A percentile compares a stretch with the other conserved stretches of the same genome.
phyloP scores from a whole-genome alignment of 768 basidiomycete genomes.

The Auricularia sp. region DNA sequence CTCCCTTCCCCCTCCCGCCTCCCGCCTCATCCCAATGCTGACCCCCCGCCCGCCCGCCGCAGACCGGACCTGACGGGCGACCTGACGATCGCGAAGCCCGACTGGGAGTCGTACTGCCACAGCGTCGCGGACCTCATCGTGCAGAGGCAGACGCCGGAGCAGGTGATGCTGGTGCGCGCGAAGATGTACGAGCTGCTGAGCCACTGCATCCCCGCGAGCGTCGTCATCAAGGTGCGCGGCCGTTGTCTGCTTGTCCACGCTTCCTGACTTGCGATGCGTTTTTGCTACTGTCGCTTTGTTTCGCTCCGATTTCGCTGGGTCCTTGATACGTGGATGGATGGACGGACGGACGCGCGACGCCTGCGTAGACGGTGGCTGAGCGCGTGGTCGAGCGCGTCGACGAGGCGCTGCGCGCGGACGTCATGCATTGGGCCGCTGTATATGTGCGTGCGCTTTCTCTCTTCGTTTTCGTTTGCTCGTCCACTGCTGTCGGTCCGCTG shows the following conservation, averaged over 20 bases:
- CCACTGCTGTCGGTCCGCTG: too few species aligned
- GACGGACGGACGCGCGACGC: too few species aligned
- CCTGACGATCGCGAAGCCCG: conserved; percentile 86
- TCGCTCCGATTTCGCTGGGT: not conserved
- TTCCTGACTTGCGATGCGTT: not conserved
- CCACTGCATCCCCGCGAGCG: conserved; percentile 91
- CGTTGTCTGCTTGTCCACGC: not conserved
- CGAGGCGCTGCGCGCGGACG: conserved; percentile 79
- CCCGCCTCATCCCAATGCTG: not conserved
- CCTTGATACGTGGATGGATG: too few species aligned
- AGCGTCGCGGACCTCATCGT: conserved; percentile 88
- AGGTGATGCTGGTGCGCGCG: conserved; percentile 82
- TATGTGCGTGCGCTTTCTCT: conserved; percentile 49
- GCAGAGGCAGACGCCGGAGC: conserved; percentile 77
- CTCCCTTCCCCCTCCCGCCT: not conserved
- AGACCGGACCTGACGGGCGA: conserved; percentile 78
- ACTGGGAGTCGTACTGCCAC: conserved; percentile 96
- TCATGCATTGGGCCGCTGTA: conserved; percentile 97
- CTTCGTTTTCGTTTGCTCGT: not conserved
- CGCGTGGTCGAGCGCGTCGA: conserved; percentile 81
- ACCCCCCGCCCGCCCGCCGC: not conserved
- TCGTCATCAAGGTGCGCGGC: conserved; percentile 71
- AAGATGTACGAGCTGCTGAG: conserved; percentile 93
- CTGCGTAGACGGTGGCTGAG: conserved; percentile 74
- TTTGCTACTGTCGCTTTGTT: not conserved